These are phyloP conservation scores for Jasminum sambac DNA, from an alignment of 257 asterid genomes.

Conservation along the genomic window DNA sequence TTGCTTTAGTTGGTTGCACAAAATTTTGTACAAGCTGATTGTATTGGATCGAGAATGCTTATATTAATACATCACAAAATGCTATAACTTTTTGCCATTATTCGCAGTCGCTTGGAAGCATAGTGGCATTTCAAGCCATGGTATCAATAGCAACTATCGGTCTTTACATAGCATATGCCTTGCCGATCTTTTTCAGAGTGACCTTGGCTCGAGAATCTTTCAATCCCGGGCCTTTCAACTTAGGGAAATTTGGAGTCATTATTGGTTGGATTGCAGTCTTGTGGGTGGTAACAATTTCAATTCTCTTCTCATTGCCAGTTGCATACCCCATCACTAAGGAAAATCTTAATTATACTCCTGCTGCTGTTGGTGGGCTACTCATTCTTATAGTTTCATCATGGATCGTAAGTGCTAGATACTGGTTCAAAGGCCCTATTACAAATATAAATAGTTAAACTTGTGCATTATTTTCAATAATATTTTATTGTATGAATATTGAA, in stretches of 20 bases:
- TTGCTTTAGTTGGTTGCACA: no score
- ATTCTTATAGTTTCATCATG: slow-evolving; percentile 60
- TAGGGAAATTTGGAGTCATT: slow-evolving; percentile 72
- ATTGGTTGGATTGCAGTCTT: slow-evolving; percentile 81
- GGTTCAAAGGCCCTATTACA: slow-evolving; percentile 93
- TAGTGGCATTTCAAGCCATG: slow-evolving; percentile 97
- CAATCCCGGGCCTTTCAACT: slow-evolving; percentile 75
- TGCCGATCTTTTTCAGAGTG: slow-evolving; percentile 84
- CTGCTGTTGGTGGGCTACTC: slow-evolving; percentile 86
- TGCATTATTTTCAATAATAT: slow-evolving; percentile 12
- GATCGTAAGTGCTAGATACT: slow-evolving; percentile 74
- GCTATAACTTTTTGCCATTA: no score
- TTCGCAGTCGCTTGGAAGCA: slow-evolving; percentile 90
- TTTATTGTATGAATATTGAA: no score
- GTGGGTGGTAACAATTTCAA: slow-evolving; percentile 82
- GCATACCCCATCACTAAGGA: slow-evolving; percentile 72
- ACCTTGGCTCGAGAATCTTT: slow-evolving; percentile 81
- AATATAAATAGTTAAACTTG: slow-evolving; percentile 42
- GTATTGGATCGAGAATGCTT: no score
- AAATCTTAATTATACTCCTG: slow-evolving; percentile 92
- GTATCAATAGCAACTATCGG: slow-evolving; percentile 95
- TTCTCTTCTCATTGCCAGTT: slow-evolving; percentile 92
- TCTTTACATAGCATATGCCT: slow-evolving; percentile 92
- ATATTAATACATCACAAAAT: no score
- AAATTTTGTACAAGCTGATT: no score